These are phyloP conservation scores for Paramecium primaurelia DNA, from an alignment of 73 alveolate genomes.

Conservation along the genomic window DNA sequence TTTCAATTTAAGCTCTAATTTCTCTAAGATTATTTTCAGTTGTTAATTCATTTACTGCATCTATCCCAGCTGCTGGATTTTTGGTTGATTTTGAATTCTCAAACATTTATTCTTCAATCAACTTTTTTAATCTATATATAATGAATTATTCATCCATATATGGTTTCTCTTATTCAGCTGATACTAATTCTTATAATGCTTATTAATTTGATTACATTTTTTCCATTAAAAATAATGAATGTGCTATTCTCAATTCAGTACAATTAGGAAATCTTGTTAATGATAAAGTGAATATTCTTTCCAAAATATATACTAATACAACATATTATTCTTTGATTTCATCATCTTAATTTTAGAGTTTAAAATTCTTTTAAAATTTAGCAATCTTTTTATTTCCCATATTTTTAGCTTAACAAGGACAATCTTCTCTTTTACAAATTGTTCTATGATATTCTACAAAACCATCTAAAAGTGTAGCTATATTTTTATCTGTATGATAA, in stretches of 20 bases:
- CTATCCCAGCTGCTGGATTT: slow-evolving; percentile 19
- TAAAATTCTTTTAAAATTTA: slow-evolving; percentile 14
- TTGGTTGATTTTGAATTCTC: slow-evolving; percentile 17
- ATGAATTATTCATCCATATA: slow-evolving; percentile 55
- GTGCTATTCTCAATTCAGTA: slow-evolving; percentile 50
- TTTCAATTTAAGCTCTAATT: slow-evolving; percentile 38
- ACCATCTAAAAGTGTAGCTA: slow-evolving; percentile 59
- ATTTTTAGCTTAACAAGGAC: slow-evolving; percentile 60
- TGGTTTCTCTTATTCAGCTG: slow-evolving; percentile 55
- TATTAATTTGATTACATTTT: slow-evolving; percentile 55
- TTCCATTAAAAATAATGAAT: slow-evolving; percentile 49
- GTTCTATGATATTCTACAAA: slow-evolving; percentile 63
- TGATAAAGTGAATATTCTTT: slow-evolving; percentile 49
- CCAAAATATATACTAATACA: slow-evolving; percentile 48
- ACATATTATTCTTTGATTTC: slow-evolving; percentile 59
- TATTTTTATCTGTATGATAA: slow-evolving; percentile 51
- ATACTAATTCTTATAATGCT: slow-evolving; percentile 46
- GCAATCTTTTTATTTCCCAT: slow-evolving; percentile 53
- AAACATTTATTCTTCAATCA: slow-evolving; percentile 58
- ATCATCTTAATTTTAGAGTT: slow-evolving; percentile 27
- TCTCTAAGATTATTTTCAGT: slow-evolving; percentile 37
- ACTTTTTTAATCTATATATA: slow-evolving; percentile 48
- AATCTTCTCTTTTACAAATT: slow-evolving; percentile 58
- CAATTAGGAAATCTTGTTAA: slow-evolving; percentile 57
- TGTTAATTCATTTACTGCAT: slow-evolving; percentile 29